Conservation (phyloP, 345 rosid genomes). For the Populus ilicifolia region DNA sequence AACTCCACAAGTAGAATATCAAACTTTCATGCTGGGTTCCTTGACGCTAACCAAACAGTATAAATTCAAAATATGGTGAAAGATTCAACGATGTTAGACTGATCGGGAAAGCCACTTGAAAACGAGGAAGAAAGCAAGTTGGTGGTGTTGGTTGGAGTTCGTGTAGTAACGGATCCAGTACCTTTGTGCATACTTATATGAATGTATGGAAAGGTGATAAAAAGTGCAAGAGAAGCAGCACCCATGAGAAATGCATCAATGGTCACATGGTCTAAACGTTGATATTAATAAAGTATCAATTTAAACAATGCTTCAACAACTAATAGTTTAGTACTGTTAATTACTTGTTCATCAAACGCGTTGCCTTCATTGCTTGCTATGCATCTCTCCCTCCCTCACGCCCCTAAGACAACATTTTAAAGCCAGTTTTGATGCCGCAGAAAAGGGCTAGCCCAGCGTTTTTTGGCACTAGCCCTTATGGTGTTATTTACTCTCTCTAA, state of each 20-base stretch:
- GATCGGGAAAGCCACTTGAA: background rate
- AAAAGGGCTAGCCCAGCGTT: conserved; percentile 56
- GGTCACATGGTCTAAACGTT: conserved; percentile 83
- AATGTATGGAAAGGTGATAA: conserved; percentile 9
- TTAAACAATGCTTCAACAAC: background rate
- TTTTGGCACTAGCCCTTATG: conserved; percentile 34
- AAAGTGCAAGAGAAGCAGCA: conserved; percentile 50
- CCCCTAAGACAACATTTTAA: conserved; percentile 32
- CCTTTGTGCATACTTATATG: conserved; percentile 20
- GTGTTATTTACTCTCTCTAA: conserved; percentile 7
- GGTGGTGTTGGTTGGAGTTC: conserved; percentile 10
- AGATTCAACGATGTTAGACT: background rate
- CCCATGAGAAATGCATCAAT: conserved; percentile 50
- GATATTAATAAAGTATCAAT: conserved; percentile 35
- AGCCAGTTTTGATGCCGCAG: conserved; percentile 72
- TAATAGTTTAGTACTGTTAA: background rate
- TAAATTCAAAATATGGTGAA: background rate
- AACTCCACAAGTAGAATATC: conserved; percentile 1
- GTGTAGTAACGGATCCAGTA: conserved; percentile 33
- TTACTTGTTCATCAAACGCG: conserved; percentile 21
- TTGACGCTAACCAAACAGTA: background rate
- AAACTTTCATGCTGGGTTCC: background rate
- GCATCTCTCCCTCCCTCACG: background rate
- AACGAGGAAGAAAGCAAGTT: background rate
- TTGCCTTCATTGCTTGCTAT: conserved; percentile 19